Base-by-base conservation (phyloP, 2,329 filamentous ascomycete genomes). In the Penicillium olsonii region DNA sequence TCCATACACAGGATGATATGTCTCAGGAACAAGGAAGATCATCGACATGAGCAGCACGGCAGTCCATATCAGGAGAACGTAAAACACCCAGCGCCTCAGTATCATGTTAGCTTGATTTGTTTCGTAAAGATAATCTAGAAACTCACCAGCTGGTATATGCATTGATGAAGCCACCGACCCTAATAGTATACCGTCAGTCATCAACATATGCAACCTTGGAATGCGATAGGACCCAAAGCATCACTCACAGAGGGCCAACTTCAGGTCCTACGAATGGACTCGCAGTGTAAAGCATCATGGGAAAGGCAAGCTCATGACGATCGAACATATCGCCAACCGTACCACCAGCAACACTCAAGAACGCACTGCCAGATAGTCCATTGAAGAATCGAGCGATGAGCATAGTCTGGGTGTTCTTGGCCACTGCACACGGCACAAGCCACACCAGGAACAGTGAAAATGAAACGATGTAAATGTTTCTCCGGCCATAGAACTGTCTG, bases 241-340 rank as follows among this genome's bases (percentile, higher is more conserved):
- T 17, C 33, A 56, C 69, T 55, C 64, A 72, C 44, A 84, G 63
- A 8, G 82, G 81, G 0, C 81, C 82, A 9, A 84, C 45, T 50
- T 82, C 78, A 5, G 82, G 81, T 1, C 81, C 73, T 47, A 82
- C 62, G 79, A 60, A 90, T 78, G 54, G 70, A 83, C 71, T 67
- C 77, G 84, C 74, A 5, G 85, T 84, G 65, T 87, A 95, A 14
- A 95, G 75, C 72, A 90, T 85, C 92, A 96, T 95, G 2, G 91
- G 90, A 6, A 81, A 80, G 57, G 87, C 85, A 48, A 95, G 81
- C 56, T 89, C 79, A 50, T 85, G 75, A 39, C 80, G 78, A 10
- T 76, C 74, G 64, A 92, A 94, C 56, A 92, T 72, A 64, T 95
- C 91, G 27, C 90, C 88, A 14, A 95, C 88, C 0, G 89, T 95